Evolutionary conservation across 148 eudicot species (phyloP), one percentile per base, ranked within the genome.

Genomic region (Cornus controversa): DNA sequence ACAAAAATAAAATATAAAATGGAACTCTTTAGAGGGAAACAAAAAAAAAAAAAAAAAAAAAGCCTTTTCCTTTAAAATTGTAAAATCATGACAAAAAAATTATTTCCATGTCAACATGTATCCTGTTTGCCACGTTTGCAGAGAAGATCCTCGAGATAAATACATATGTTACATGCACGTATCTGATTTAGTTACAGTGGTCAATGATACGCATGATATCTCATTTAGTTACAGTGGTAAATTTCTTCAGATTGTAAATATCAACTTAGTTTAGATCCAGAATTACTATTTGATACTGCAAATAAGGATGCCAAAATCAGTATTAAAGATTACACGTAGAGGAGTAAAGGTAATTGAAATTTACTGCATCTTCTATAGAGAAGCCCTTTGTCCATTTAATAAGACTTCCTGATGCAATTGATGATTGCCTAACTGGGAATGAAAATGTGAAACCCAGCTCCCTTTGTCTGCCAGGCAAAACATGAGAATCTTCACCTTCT

Each of bases 361-460:
- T 88, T 74, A 96, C 99, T 75, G 92, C 77, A 64, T 93, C 97
- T 74, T 87, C 90, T 60, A 96, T 92, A 26, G 82, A 80, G 85
- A 96, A 96, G 71, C 97, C 99, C 79, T 96, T 96, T 42, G 99
- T 93, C 99, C 99, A 96, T 73, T 89, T 89, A 42, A 96, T 92
- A 70, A 96, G 91, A 73, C 84, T 78, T 58, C 99, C 99, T 15
- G 97, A 84, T 34, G 90, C 84, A 71, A 96, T 90, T 42, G 98
- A 93, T 42, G 90, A 79, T 84, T 96, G 99, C 73, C 82, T 89
- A 66, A 96, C 93, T 20, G 99, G 99, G 85, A 96, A 96, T 31
- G 99, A 96, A 87, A 96, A 96, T 79, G 99, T 96, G 77, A 96
- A 96, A 65, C 99, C 99, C 47, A 96, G 84, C 87, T 96, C 99